phyloP scores from a whole-genome alignment of 2,329 filamentous ascomycete species.

The Exutisphaerella laricina region DNA sequence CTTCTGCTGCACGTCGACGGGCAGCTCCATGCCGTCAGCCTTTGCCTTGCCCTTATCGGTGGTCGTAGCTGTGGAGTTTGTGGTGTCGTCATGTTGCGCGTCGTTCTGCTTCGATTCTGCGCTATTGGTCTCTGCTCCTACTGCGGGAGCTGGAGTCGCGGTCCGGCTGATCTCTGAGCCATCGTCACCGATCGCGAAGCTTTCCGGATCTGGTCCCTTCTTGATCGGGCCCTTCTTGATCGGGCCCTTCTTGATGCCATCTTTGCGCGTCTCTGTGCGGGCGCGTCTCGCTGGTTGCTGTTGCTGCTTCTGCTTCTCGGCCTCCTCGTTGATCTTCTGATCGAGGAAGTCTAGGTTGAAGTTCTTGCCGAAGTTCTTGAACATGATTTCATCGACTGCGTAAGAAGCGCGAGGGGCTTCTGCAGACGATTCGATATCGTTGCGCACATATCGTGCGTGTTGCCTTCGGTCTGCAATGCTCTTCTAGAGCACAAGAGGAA shows the following conservation, averaged over 20 bases:
- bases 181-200: slow-evolving; percentile 82
- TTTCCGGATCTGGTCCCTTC: slow-evolving; percentile 70
- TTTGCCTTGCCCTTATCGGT: slow-evolving; percentile 24
- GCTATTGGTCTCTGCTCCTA: too few species aligned
- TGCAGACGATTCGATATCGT: too few species aligned
- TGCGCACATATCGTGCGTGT: too few species aligned
- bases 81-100: too few species aligned
- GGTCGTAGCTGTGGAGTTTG: slow-evolving; percentile 16
- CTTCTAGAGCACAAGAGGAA: too few species aligned
- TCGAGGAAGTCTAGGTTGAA: slow-evolving; percentile 37
- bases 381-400: not conserved
- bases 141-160: slow-evolving; percentile 53
- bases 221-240: slow-evolving; percentile 2
- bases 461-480: too few species aligned
- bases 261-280: not conserved
- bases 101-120: slow-evolving; percentile 16
- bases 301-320: slow-evolving; percentile 63
- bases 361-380: slow-evolving; percentile 30
- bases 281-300: slow-evolving; percentile 3
- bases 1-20: slow-evolving; percentile 68
- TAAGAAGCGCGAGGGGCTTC: not conserved
- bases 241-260: not conserved
- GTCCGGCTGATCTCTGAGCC: slow-evolving; percentile 60
- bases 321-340: slow-evolving; percentile 79
- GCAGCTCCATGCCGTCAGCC: slow-evolving; percentile 45